A percentile compares a stretch with the other conserved stretches of the same genome.
Evolutionary conservation across 1,284 basidiomycete species (phyloP).

Genomic region (Volvariella volvacea): DNA sequence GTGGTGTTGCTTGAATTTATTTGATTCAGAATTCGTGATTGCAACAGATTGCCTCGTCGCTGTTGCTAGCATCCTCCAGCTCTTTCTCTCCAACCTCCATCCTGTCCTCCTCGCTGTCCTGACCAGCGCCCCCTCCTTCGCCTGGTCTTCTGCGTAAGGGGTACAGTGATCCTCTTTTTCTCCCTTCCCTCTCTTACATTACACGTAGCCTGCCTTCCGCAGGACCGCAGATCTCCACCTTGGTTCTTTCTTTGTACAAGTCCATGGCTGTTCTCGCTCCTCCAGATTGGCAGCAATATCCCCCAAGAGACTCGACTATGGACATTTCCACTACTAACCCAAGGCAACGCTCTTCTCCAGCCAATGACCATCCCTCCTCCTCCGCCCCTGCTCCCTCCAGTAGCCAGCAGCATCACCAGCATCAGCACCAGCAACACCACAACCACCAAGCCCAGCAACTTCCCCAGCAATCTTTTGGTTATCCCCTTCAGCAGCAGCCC

Average conservation of each 20-base stretch:
- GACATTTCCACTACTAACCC: constrained; percentile 40
- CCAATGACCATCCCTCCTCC: constrained; percentile 37
- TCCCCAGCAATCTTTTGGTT: constrained; percentile 26
- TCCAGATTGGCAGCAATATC: constrained; percentile 56
- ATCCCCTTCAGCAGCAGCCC: constrained; percentile 44
- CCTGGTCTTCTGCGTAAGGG: constrained; percentile 1
- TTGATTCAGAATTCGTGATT: constrained; percentile 30
- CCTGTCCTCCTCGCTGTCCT: constrained; percentile 13
- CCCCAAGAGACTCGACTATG: constrained; percentile 55
- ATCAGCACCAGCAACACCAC: constrained; percentile 11
- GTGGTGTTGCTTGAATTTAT: constrained; percentile 24
- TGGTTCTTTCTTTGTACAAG: constrained; percentile 13
- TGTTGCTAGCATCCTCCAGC: constrained; percentile 24
- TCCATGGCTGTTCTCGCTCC: constrained; percentile 74
- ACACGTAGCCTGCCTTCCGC: constrained; percentile 3
- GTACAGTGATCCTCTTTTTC: constrained; percentile 6
- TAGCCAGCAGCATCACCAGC: background rate
- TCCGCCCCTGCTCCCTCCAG: constrained; percentile 17
- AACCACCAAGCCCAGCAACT: constrained; percentile 18
- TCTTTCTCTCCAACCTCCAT: constrained; percentile 10
- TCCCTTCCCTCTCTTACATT: constrained; percentile 2
- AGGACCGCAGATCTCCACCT: constrained; percentile 1
- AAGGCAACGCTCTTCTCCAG: constrained; percentile 51
- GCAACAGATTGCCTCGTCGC: constrained; percentile 30
- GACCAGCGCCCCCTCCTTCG: constrained; percentile 6